These are phyloP conservation scores for Huntiella abstrusa DNA, from an alignment of 2,329 filamentous ascomycete genomes.

Conservation along the genomic window DNA sequence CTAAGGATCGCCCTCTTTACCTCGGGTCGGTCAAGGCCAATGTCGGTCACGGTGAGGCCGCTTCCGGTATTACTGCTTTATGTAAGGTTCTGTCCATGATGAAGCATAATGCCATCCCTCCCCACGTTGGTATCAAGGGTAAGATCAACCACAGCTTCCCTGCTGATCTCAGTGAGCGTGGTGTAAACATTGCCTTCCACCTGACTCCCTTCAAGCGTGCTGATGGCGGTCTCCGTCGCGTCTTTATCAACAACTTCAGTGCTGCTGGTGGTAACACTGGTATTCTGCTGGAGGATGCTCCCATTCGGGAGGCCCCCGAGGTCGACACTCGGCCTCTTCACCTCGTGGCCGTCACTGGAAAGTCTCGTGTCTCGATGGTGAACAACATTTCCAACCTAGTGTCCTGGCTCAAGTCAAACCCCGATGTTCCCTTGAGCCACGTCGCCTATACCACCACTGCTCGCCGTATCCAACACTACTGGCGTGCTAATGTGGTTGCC, in stretches of 20 bases:
- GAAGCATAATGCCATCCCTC: conserved; percentile 41
- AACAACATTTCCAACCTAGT: conserved; percentile 38
- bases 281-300: conserved; percentile 44
- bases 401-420: conserved; percentile 31
- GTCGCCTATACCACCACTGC: conserved; percentile 52
- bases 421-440: conserved; percentile 34
- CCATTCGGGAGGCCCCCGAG: conserved; percentile 26
- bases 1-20: conserved; percentile 33
- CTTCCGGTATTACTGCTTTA: conserved; percentile 41
- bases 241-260: conserved; percentile 50
- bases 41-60: conserved; percentile 42
- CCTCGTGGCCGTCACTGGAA: conserved; percentile 38
- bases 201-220: conserved; percentile 30
- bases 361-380: conserved; percentile 35
- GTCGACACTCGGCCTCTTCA: conserved; percentile 36
- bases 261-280: conserved; percentile 56
- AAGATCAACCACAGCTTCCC: conserved; percentile 43
- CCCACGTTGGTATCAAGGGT: conserved; percentile 48
- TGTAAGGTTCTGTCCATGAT: conserved; percentile 48
- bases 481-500: conserved; percentile 31
- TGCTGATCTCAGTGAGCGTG: conserved; percentile 34
- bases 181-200: conserved; percentile 38
- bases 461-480: conserved; percentile 40
- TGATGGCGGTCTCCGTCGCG: conserved; percentile 26
- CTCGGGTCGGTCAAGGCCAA: conserved; percentile 47